Conservation (phyloP, 495 filamentous ascomycete genomes). For the Neurospora sp. region DNA sequence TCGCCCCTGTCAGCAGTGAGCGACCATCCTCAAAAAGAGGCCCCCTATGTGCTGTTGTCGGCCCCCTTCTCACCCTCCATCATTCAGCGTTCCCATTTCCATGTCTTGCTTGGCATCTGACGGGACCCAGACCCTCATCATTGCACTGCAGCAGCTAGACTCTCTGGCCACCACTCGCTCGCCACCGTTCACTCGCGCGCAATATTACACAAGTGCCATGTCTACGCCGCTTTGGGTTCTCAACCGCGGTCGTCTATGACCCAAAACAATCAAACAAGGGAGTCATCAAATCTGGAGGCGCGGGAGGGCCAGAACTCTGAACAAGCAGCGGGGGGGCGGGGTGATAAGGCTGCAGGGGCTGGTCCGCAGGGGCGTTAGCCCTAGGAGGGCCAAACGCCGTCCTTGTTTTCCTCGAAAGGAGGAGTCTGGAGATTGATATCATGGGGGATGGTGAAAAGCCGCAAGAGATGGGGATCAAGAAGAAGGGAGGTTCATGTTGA, state of each 20-base stretch:
- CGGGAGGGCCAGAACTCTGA: not conserved
- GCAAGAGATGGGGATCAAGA: not conserved
- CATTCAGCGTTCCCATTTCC: not conserved
- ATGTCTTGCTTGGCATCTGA: not conserved
- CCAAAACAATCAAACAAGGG: not conserved
- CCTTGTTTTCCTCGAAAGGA: not conserved
- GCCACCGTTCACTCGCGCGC: not conserved
- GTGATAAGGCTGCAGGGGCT: not conserved
- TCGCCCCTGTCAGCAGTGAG: not conserved
- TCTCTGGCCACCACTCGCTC: not conserved
- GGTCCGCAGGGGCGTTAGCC: not conserved
- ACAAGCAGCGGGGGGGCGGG: not conserved
- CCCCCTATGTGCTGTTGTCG: not conserved
- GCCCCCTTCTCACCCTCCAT: not conserved
- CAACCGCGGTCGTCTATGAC: not conserved
- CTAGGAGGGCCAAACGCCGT: not conserved
- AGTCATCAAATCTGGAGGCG: not conserved
- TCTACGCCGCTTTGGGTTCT: not conserved
- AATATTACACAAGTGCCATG: not conserved
- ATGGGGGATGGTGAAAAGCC: not conserved
- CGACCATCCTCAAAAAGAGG: not conserved
- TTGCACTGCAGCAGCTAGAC: not conserved
- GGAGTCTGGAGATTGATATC: not conserved
- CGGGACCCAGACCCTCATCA: not conserved
- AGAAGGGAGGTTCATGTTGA: not conserved